These are phyloP conservation scores for Ruellia speciosa DNA, from an alignment of 305 asterid species.

Conservation along the genomic window DNA sequence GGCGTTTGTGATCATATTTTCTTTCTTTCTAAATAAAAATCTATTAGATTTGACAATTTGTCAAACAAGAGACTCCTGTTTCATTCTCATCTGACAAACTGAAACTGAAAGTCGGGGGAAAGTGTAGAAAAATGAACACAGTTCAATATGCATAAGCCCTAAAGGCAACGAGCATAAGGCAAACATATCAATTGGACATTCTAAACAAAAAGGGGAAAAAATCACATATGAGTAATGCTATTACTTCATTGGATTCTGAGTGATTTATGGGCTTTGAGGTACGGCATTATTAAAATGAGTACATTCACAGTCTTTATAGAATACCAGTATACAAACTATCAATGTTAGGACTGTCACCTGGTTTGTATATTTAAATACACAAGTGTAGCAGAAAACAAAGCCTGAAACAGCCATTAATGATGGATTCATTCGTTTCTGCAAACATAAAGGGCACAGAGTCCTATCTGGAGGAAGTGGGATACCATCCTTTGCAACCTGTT, in stretches of 20 bases:
- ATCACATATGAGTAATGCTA: background rate
- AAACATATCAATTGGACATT: too few species aligned
- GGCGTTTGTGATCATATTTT: too few species aligned
- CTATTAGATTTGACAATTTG: too few species aligned
- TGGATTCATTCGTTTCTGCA: constrained; percentile 84
- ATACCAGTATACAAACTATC: constrained; percentile 5
- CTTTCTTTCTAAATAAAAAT: too few species aligned
- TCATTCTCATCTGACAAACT: too few species aligned
- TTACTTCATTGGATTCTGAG: too few species aligned
- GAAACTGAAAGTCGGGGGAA: too few species aligned
- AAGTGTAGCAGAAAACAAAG: constrained; percentile 94
- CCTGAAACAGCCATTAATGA: constrained; percentile 86
- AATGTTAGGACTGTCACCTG: constrained; percentile 52
- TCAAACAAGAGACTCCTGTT: too few species aligned
- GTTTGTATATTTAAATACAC: constrained; percentile 76
- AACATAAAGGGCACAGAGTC: constrained; percentile 78
- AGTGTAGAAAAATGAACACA: too few species aligned
- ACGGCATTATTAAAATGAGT: background rate
- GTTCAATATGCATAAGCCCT: too few species aligned
- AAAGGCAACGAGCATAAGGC: too few species aligned
- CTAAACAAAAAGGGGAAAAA: background rate
- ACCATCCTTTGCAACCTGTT: constrained; percentile 89
- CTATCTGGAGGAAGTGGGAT: constrained; percentile 76
- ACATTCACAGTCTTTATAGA: background rate
- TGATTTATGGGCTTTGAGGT: too few species aligned